Conservation (phyloP, 1,284 basidiomycete genomes). For the Malassezia restricta region DNA sequence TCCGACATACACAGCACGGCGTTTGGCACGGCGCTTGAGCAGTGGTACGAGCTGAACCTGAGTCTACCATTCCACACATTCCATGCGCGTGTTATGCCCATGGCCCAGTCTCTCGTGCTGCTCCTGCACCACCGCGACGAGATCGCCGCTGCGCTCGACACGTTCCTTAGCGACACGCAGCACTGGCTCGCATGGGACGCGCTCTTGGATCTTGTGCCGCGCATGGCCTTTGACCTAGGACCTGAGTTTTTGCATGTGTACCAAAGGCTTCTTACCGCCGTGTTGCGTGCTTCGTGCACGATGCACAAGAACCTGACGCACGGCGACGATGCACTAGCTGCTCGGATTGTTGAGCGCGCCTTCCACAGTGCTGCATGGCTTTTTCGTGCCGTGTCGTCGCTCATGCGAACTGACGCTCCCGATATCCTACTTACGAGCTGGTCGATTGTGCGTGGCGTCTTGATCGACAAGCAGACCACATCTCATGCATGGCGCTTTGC, state of each 20-base stretch:
- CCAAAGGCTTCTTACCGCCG: slow-evolving; percentile 24
- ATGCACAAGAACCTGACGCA: slow-evolving; percentile 27
- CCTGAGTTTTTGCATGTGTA: slow-evolving; percentile 42
- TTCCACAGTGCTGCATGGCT: slow-evolving; percentile 40
- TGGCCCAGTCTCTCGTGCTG: slow-evolving; percentile 32
- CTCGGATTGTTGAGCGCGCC: slow-evolving; percentile 37
- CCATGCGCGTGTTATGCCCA: slow-evolving; percentile 20
- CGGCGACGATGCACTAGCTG: slow-evolving; percentile 37
- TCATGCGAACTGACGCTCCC: slow-evolving; percentile 21
- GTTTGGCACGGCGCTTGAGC: slow-evolving; percentile 26
- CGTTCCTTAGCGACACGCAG: slow-evolving; percentile 8
- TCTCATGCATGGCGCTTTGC: slow-evolving; percentile 39
- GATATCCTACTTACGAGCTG: slow-evolving; percentile 7
- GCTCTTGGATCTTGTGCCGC: slow-evolving; percentile 38
- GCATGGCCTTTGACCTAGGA: slow-evolving; percentile 38
- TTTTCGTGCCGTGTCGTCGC: slow-evolving; percentile 30
- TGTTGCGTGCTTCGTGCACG: slow-evolving; percentile 31
- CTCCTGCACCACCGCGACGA: slow-evolving; percentile 36
- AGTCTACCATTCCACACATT: slow-evolving; percentile 36
- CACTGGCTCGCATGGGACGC: slow-evolving; percentile 39
- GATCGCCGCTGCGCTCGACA: slow-evolving; percentile 20
- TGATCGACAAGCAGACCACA: slow-evolving; percentile 6
- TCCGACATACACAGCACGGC: slow-evolving; percentile 19
- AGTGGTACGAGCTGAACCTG: slow-evolving; percentile 43
- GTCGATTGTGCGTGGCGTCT: slow-evolving; percentile 5